These are phyloP conservation scores for Talaromyces wortmannii DNA, from an alignment of 495 filamentous ascomycete species.

Conservation along the genomic window DNA sequence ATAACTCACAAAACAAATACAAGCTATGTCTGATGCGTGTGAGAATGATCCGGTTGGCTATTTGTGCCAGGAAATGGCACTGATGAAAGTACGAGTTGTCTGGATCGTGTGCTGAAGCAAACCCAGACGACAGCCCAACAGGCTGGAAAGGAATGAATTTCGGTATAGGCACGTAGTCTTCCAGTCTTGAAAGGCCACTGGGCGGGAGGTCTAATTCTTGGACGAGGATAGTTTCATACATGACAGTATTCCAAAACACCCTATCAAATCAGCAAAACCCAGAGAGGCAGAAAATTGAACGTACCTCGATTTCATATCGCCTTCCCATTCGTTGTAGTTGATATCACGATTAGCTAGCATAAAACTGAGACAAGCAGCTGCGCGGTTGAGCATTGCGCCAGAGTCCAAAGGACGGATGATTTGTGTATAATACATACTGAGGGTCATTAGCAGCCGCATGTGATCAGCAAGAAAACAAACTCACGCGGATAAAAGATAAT, in stretches of 20 bases:
- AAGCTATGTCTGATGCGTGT: slow-evolving; percentile 41
- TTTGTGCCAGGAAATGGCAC: slow-evolving; percentile 43
- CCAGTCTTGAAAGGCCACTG: slow-evolving; percentile 35
- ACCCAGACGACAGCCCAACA: slow-evolving; percentile 1
- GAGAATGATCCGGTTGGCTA: slow-evolving; percentile 42
- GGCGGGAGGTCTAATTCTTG: slow-evolving; percentile 40
- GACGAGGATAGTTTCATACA: slow-evolving; percentile 42
- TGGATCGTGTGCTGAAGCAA: slow-evolving; percentile 24
- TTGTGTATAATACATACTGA: slow-evolving; percentile 34
- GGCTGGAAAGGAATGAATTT: slow-evolving; percentile 35
- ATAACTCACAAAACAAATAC: slow-evolving; percentile 37
- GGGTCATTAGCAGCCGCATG: not conserved
- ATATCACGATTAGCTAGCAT: slow-evolving; percentile 42
- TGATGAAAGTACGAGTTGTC: slow-evolving; percentile 41
- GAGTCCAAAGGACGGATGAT: slow-evolving; percentile 40
- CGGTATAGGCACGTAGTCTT: slow-evolving; percentile 39
- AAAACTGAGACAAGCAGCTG: slow-evolving; percentile 36
- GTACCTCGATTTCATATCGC: slow-evolving; percentile 37
- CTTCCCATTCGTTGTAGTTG: slow-evolving; percentile 41
- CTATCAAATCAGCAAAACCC: slow-evolving; percentile 7
- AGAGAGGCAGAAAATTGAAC: not conserved
- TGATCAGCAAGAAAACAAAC: not conserved
- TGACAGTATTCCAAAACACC: slow-evolving; percentile 42
- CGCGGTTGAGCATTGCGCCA: slow-evolving; percentile 42
- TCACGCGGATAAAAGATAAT: slow-evolving; percentile 39